Evolutionary conservation across 331 rosid species (phyloP), one percentile per base, ranked within the genome.

Genomic region (Phaseolus coccineus): DNA sequence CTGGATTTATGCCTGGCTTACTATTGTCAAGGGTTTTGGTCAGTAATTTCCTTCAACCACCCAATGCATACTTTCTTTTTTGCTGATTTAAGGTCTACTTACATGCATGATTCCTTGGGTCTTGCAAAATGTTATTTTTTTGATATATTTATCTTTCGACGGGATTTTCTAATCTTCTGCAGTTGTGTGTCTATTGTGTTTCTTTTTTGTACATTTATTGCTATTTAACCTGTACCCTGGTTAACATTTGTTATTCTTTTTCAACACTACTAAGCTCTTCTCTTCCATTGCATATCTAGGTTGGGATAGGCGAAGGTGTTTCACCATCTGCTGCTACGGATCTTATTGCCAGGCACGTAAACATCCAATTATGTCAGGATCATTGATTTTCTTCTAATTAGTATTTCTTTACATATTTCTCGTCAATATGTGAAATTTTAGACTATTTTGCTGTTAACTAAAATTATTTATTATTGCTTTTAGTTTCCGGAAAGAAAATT

Each of bases 261-360:
- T 82, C 11, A 63, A 77, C 52, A 61, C 15, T 68, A 30, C 39
- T 86, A 59, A 81, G 84, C 37, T 68, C 24, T 82, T 73, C 25
- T 69, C 70, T 82, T 79, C 71, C 50, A 25, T 73, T 77, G 67
- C 64, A 69, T 78, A 42, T 84, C 42, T 86, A 96, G 99, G 99
- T 96, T 84, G 99, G 99, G 58, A 93, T 96, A 57, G 99, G 99
- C 10, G 99, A 96, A 89, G 99, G 98, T 12, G 96, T 96, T 86
- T 96, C 99, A 77, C 99, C 98, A 15, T 91, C 98, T 2, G 96
- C 99, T 62, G 99, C 99, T 77, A 96, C 98, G 14, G 98, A 96
- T 86, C 91, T 96, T 63, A 96, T 96, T 75, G 99, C 98, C 90
- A 96, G 97, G 99, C 92, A 93, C 80, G 98, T 90, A 57, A 81